Base-by-base conservation (phyloP, 2,329 filamentous ascomycete species). In the Colletotrichum endophyticum region DNA sequence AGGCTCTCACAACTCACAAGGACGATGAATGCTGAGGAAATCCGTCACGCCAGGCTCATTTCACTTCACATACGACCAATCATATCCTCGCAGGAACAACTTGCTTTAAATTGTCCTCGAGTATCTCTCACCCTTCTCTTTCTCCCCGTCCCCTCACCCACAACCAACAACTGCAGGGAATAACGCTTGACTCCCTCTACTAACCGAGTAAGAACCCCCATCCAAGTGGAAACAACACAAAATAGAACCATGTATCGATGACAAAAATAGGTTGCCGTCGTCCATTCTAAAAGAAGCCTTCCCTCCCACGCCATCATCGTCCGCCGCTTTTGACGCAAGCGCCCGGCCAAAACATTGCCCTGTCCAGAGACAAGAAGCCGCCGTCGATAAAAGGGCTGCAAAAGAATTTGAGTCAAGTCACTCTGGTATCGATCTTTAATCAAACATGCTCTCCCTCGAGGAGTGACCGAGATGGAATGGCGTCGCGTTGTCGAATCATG, bases 371-470 rank as follows among this genome's bases (percentile, higher is more conserved):
- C 34, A 28, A 61, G 36, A 13, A 22, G 70, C 34, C 44, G 64
- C 44, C 44, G 34, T 62, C 70, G 34, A n/a, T 22, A 22, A 64
- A 25, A 66, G 30, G 39, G 64, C 74, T 36, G 74, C 28, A 70
- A 76, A 70, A 70, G 28, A 73, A 73, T 66, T 70, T 72, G 72
- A 67, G 75, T 77, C 30, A 72, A 66, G 56, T 67, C 62, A 72
- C 72, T 77, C 75, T 77, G 72, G 72, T 77, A 75, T 77, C 66
- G 72, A 49, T 77, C 72, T 67, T 77, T 70, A 77, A 57, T 76
- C 70, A 75, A 77, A 77, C 75, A 77, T 76, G 66, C 30, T 57
- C 44, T 32, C 63, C 61, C 49, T 71, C 62, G 53, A 62, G n/a
- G 56, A 39, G 67, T 53, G 74, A 67, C 57, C 66, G 78, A 70